Evolutionary conservation across 805 yeast species (phyloP).

Genomic region (Clavispora carvajalis): DNA sequence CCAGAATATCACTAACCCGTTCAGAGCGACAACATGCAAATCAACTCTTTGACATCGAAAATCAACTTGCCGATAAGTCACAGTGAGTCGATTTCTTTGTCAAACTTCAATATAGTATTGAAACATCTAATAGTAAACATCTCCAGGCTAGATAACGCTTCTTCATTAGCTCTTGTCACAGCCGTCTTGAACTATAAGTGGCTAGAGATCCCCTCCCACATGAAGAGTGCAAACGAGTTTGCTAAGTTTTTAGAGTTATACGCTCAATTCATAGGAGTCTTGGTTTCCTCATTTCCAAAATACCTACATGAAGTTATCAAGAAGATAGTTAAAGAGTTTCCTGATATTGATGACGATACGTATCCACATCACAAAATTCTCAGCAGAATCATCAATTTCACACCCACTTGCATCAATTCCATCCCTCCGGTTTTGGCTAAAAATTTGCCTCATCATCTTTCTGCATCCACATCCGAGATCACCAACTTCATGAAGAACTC

Average conservation of each 20-base stretch:
- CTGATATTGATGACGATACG: slow-evolving; percentile 11
- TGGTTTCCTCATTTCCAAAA: slow-evolving; percentile 81
- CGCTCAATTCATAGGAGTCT: slow-evolving; percentile 66
- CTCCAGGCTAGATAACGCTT: slow-evolving; percentile 57
- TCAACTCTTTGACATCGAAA: slow-evolving; percentile 58
- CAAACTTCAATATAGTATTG: slow-evolving; percentile 52
- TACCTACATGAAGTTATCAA: slow-evolving; percentile 84
- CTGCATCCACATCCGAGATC: slow-evolving; percentile 48
- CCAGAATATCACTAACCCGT: slow-evolving; percentile 17
- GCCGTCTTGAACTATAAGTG: slow-evolving; percentile 63
- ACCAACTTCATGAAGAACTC: slow-evolving; percentile 64
- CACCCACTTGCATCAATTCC: slow-evolving; percentile 74
- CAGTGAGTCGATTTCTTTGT: slow-evolving; percentile 48
- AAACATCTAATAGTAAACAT: slow-evolving; percentile 58
- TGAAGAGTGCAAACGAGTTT: slow-evolving; percentile 12
- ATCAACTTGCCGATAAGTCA: slow-evolving; percentile 48
- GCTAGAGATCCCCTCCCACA: slow-evolving; percentile 40
- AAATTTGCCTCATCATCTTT: slow-evolving; percentile 73
- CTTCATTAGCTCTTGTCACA: slow-evolving; percentile 49
- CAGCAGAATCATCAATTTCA: slow-evolving; percentile 56
- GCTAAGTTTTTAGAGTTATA: slow-evolving; percentile 45
- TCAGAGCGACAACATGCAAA: slow-evolving; percentile 45
- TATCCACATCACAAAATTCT: slow-evolving; percentile 56
- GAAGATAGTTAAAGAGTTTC: slow-evolving; percentile 61
- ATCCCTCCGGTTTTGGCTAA: slow-evolving; percentile 54